Evolutionary conservation across 345 rosid species (phyloP).

Genomic region (Pistacia vera): DNA sequence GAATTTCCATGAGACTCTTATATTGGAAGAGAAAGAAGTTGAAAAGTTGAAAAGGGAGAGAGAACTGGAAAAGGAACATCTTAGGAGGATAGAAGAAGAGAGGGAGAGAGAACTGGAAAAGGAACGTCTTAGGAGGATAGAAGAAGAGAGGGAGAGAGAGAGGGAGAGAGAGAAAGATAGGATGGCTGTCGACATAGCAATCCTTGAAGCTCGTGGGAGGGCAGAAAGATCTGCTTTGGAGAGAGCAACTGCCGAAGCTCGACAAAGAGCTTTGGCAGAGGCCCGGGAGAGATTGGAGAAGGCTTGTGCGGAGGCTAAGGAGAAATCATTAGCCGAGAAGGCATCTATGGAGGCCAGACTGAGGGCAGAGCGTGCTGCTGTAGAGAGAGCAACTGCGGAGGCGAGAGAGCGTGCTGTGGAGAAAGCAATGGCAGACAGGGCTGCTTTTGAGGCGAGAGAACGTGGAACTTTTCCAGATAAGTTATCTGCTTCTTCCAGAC

Average conservation of each 20-base stretch:
- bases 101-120: slow-evolving; percentile 59
- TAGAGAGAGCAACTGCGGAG: slow-evolving; percentile 92
- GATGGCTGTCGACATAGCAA: slow-evolving; percentile 76
- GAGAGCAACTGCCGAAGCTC: slow-evolving; percentile 54
- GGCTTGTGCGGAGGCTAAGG: slow-evolving; percentile 91
- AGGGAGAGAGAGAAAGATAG: slow-evolving; percentile 95
- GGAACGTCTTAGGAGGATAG: too few relatives aligned
- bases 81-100: slow-evolving; percentile 81
- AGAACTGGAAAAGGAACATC: slow-evolving; percentile 61
- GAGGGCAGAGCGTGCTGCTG: slow-evolving; percentile 89
- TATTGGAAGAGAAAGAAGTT: slow-evolving; percentile 49
- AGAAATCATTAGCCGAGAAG: slow-evolving; percentile 61
- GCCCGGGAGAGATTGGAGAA: slow-evolving; percentile 95
- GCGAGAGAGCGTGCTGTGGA: slow-evolving; percentile 84
- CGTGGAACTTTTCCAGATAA: slow-evolving; percentile 67
- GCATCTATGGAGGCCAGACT: slow-evolving; percentile 58
- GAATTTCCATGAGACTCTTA: slow-evolving; percentile 27
- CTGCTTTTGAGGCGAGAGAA: slow-evolving; percentile 70
- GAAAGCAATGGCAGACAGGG: slow-evolving; percentile 62
- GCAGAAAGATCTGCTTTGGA: slow-evolving; percentile 60
- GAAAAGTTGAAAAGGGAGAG: slow-evolving; percentile 64
- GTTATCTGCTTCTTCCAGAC: slow-evolving; percentile 56
- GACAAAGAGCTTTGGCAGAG: slow-evolving; percentile 75
- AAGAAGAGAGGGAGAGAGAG: background rate
- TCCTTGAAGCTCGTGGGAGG: slow-evolving; percentile 61